phyloP scores from a whole-genome alignment of 2,329 filamentous ascomycete genomes.

The Xylaria sp. region DNA sequence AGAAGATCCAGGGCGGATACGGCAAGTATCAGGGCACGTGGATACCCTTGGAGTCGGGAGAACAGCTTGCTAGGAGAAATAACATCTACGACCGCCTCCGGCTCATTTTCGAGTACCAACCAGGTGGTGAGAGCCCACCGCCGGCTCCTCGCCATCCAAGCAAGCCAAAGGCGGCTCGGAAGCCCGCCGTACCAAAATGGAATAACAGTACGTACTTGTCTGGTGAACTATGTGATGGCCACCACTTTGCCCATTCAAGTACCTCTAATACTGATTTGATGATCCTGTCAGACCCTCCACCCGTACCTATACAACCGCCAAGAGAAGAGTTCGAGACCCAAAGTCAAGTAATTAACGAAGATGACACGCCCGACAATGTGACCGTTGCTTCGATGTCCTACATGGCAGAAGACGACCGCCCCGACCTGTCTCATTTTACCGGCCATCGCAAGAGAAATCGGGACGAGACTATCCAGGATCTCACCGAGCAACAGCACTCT shows the following conservation, averaged over 20 bases:
- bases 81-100: constrained; percentile 84
- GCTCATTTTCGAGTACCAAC: constrained; percentile 88
- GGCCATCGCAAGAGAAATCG: constrained; percentile 81
- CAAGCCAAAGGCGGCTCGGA: constrained; percentile 82
- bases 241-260: neutral
- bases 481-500: constrained; percentile 84
- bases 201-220: constrained; percentile 53
- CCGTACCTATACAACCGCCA: constrained; percentile 55
- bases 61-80: constrained; percentile 86
- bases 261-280: constrained; percentile 35
- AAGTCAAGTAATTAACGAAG: constrained; percentile 73
- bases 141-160: constrained; percentile 93
- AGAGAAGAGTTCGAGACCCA: constrained; percentile 73
- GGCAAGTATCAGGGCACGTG: constrained; percentile 99
- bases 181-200: constrained; percentile 72
- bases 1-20: constrained; percentile 98
- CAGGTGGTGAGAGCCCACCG: constrained; percentile 87
- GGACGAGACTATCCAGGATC: constrained; percentile 69
- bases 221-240: neutral
- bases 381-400: constrained; percentile 87
- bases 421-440: constrained; percentile 75
- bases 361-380: constrained; percentile 84
- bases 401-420: constrained; percentile 83
- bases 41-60: constrained; percentile 88
- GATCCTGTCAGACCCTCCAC: constrained; percentile 51